Evolutionary conservation across 2,329 filamentous ascomycete genomes (phyloP).

Genomic region (Diaporthe batatas): DNA sequence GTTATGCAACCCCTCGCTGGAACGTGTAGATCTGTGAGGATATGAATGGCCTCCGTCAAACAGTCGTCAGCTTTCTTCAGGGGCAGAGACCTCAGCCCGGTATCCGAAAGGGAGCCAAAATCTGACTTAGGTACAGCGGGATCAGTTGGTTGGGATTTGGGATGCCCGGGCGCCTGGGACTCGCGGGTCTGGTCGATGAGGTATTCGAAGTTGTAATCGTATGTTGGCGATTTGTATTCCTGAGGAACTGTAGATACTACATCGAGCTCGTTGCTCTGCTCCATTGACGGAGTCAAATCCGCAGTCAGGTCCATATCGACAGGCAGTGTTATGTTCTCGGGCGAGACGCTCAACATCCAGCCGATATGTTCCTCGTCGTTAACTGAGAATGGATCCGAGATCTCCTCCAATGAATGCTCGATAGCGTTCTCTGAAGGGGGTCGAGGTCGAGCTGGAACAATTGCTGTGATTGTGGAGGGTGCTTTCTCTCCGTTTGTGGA

Average conservation of each 20-base stretch:
- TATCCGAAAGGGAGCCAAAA: background rate
- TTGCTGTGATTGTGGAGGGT: background rate
- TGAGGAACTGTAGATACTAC: background rate
- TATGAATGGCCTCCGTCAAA: constrained; percentile 5
- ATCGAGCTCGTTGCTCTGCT: background rate
- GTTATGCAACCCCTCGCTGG: constrained; percentile 7
- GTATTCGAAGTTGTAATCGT: constrained; percentile 7
- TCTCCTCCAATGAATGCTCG: constrained; percentile 3
- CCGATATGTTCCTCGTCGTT: constrained; percentile 5
- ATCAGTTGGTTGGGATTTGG: constrained; percentile 1
- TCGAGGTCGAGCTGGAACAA: background rate
- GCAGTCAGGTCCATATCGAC: background rate
- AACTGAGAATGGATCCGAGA: constrained; percentile 6
- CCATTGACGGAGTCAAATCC: constrained; percentile 6
- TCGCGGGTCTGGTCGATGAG: constrained; percentile 1
- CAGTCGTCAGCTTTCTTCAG: constrained; percentile 8
- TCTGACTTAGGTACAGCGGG: background rate
- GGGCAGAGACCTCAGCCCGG: background rate
- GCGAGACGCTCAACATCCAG: background rate
- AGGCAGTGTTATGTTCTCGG: constrained; percentile 3
- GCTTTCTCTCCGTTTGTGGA: constrained; percentile 1
- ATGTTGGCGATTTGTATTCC: constrained; percentile 14
- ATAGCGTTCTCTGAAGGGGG: background rate
- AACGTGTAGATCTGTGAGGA: constrained; percentile 3
- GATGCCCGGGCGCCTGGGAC: background rate